Evolutionary conservation across 164 flowering plant genomes (phyloP).

Genomic region (Dillenia suffruticosa): DNA sequence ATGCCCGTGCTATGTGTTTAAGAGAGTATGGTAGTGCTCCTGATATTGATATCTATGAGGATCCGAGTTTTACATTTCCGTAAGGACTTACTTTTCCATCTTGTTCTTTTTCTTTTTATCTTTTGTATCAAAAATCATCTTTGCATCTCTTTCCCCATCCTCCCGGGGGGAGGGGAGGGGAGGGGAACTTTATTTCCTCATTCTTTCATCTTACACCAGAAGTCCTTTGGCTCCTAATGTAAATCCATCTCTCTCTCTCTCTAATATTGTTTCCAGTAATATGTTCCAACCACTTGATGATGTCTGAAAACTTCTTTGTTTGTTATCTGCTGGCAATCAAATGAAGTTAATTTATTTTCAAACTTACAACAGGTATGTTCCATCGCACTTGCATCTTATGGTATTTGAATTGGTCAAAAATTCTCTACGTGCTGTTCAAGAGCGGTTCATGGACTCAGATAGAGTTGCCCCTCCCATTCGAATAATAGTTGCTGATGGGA

Average conservation of each 20-base stretch:
- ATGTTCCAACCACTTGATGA: too few species aligned
- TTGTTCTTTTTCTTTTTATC: not conserved
- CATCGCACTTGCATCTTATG: constrained; percentile 93
- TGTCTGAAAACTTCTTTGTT: too few species aligned
- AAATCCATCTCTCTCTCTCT: too few species aligned
- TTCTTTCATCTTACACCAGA: too few species aligned
- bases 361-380: constrained; percentile 65
- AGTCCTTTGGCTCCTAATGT: too few species aligned
- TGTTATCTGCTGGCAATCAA: too few species aligned
- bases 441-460: constrained; percentile 78
- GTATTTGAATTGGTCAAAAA: constrained; percentile 97
- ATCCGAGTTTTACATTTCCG: constrained; percentile 87
- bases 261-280: too few species aligned
- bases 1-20: constrained; percentile 75
- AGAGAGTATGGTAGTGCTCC: constrained; percentile 93
- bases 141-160: not conserved
- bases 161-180: not conserved
- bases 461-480: constrained; percentile 76
- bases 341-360: not conserved
- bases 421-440: constrained; percentile 97
- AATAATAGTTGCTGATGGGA: constrained; percentile 91
- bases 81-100: constrained; percentile 27
- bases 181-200: too few species aligned
- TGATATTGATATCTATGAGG: constrained; percentile 74
- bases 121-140: not conserved